A percentile compares a stretch with the other conserved stretches of the same genome.
Evolutionary conservation across 768 basidiomycete species (phyloP).

Genomic region (Cystobasidium onofrii): DNA sequence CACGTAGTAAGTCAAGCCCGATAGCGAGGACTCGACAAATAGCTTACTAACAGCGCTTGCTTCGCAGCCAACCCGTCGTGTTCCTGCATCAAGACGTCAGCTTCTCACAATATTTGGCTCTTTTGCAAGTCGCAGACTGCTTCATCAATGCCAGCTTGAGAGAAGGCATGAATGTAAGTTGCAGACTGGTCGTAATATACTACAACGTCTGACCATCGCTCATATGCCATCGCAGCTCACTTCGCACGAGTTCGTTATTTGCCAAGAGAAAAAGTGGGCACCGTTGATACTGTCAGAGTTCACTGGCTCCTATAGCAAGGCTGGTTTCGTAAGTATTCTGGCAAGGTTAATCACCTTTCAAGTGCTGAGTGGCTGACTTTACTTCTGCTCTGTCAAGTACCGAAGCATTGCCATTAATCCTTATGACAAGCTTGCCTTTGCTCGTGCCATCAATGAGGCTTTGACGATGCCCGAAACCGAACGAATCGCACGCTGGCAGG

Average conservation of each 20-base stretch:
- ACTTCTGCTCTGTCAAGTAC: not conserved
- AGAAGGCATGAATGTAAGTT: constrained; percentile 68
- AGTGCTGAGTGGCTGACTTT: constrained; percentile 50
- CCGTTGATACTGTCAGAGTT: constrained; percentile 65
- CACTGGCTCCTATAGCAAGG: constrained; percentile 75
- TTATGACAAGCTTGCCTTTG: not conserved
- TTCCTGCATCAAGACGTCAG: constrained; percentile 33
- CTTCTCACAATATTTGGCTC: constrained; percentile 73
- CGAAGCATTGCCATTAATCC: not conserved
- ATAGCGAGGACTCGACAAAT: not conserved
- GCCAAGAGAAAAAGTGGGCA: constrained; percentile 61
- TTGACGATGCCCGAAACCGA: constrained; percentile 70
- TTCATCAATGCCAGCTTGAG: constrained; percentile 75
- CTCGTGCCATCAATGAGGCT: constrained; percentile 48
- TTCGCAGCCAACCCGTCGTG: constrained; percentile 21
- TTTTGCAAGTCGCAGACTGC: constrained; percentile 72
- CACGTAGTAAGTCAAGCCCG: constrained; percentile 10
- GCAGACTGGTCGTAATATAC: too few relatives aligned
- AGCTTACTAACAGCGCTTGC: not conserved
- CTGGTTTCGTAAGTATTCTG: constrained; percentile 58
- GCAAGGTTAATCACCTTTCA: constrained; percentile 73
- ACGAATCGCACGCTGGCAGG: constrained; percentile 64
- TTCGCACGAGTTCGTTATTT: constrained; percentile 56
- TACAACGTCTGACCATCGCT: too few relatives aligned
- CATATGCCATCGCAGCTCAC: constrained; percentile 34